Evolutionary conservation across 2,329 filamentous ascomycete species (phyloP).

Genomic region (Paraconiothyrium sp.): DNA sequence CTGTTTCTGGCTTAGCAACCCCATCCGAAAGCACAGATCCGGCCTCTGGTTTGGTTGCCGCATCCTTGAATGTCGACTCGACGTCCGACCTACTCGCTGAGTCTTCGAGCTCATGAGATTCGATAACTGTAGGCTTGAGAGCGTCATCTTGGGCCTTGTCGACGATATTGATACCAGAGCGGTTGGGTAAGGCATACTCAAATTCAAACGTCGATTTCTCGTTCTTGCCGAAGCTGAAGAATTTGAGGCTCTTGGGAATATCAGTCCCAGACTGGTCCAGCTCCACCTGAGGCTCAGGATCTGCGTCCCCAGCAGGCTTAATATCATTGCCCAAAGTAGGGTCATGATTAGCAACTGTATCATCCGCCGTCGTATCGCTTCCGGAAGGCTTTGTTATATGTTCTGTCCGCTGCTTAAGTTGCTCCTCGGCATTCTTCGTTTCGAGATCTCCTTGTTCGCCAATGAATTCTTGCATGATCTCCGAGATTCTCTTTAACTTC

Average conservation of each 20-base stretch:
- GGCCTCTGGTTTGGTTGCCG: neutral
- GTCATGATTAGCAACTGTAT: neutral
- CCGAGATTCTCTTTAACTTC: slow-evolving; percentile 21
- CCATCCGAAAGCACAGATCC: neutral
- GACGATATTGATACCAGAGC: neutral
- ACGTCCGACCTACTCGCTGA: neutral
- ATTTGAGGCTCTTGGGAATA: neutral
- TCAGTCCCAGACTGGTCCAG: neutral
- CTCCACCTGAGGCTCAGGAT: neutral
- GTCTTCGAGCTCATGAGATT: neutral
- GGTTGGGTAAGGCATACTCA: neutral
- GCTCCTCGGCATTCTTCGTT: slow-evolving; percentile 18
- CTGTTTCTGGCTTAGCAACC: neutral
- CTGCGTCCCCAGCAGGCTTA: neutral
- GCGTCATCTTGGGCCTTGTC: neutral
- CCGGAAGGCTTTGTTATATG: neutral
- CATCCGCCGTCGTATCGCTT: neutral
- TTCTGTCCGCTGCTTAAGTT: neutral
- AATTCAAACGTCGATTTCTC: neutral
- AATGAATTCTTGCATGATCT: slow-evolving; percentile 24
- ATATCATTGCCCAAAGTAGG: neutral
- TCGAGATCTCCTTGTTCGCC: slow-evolving; percentile 19
- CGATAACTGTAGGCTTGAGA: neutral
- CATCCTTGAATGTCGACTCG: neutral
- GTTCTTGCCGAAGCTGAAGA: neutral